Percentiles rank a stretch among this genome's conserved stretches.
Evolutionary conservation across 2,329 filamentous ascomycete species (phyloP).

Genomic region (Apiospora marii): DNA sequence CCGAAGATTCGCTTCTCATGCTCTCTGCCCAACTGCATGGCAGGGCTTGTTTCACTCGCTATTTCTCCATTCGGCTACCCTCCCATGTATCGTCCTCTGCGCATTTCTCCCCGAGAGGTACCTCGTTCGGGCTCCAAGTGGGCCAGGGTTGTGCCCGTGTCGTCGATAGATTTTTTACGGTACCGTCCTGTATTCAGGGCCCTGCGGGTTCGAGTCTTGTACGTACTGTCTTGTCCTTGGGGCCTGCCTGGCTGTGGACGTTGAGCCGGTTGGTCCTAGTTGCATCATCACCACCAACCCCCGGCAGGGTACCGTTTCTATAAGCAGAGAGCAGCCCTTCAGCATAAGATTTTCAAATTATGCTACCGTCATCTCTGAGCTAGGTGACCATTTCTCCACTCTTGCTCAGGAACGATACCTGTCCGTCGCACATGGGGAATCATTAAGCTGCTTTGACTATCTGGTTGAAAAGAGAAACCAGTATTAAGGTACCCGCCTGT

Average conservation of each 20-base stretch:
- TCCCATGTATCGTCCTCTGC: constrained; percentile 20
- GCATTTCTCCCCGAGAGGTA: constrained; percentile 9
- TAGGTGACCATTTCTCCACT: constrained; percentile 53
- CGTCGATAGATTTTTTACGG: constrained; percentile 8
- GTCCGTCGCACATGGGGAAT: constrained; percentile 31
- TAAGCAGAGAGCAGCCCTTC: constrained; percentile 59
- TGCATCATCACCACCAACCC: constrained; percentile 51
- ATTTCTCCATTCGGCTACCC: constrained; percentile 39
- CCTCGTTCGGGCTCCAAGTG: constrained; percentile 13
- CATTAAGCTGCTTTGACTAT: constrained; percentile 50
- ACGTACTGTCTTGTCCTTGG: constrained; percentile 23
- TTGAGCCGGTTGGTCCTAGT: constrained; percentile 42
- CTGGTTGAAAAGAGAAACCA: constrained; percentile 49
- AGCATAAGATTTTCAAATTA: constrained; percentile 68
- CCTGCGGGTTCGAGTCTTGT: constrained; percentile 26
- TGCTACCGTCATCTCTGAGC: constrained; percentile 59
- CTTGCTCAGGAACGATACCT: constrained; percentile 54
- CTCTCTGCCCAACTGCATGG: constrained; percentile 51
- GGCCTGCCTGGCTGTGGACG: constrained; percentile 27
- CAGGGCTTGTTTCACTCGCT: constrained; percentile 54
- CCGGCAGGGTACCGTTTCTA: constrained; percentile 55
- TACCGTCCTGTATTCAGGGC: constrained; percentile 3
- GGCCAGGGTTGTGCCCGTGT: constrained; percentile 12
- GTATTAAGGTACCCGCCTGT: constrained; percentile 49
- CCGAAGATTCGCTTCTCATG: constrained; percentile 48